phyloP scores from a whole-genome alignment of 495 filamentous ascomycete genomes.

The Friedmanniomyces simplex region DNA sequence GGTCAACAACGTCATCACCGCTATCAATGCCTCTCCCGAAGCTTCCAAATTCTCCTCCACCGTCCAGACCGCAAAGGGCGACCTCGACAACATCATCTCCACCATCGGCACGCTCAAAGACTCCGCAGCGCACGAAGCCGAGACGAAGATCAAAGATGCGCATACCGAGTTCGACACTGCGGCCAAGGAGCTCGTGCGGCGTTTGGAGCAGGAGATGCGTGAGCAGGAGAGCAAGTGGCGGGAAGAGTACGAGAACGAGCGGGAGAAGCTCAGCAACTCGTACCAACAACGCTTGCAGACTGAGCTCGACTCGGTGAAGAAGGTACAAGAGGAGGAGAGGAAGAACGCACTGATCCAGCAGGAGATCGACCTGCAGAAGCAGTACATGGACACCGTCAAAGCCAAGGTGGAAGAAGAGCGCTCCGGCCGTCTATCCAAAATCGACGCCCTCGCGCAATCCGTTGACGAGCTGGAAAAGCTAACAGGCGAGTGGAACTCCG shows the following conservation, averaged over 20 bases:
- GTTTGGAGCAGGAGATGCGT: slow-evolving; percentile 59
- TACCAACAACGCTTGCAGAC: slow-evolving; percentile 72
- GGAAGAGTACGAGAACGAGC: slow-evolving; percentile 82
- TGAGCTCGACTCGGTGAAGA: slow-evolving; percentile 61
- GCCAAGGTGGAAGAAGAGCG: slow-evolving; percentile 82
- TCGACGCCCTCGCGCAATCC: slow-evolving; percentile 63
- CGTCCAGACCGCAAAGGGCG: slow-evolving; percentile 70
- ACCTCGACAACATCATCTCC: slow-evolving; percentile 62
- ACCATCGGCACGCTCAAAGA: slow-evolving; percentile 65
- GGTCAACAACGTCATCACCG: slow-evolving; percentile 87
- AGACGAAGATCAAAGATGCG: slow-evolving; percentile 58
- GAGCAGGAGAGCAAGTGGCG: slow-evolving; percentile 69
- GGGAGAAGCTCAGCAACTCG: slow-evolving; percentile 57
- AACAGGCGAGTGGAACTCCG: slow-evolving; percentile 70
- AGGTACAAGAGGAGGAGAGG: slow-evolving; percentile 66
- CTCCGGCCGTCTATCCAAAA: slow-evolving; percentile 71
- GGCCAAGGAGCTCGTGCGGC: slow-evolving; percentile 63
- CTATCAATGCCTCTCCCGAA: slow-evolving; percentile 74
- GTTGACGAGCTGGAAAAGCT: slow-evolving; percentile 76
- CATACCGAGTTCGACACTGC: slow-evolving; percentile 71
- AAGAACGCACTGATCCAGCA: slow-evolving; percentile 85
- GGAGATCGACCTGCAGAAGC: slow-evolving; percentile 72
- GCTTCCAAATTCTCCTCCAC: slow-evolving; percentile 61
- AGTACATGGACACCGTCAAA: slow-evolving; percentile 67
- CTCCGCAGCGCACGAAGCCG: slow-evolving; percentile 55